Conservation (phyloP, 2,329 filamentous ascomycete genomes). For the Penicillium sp. region DNA sequence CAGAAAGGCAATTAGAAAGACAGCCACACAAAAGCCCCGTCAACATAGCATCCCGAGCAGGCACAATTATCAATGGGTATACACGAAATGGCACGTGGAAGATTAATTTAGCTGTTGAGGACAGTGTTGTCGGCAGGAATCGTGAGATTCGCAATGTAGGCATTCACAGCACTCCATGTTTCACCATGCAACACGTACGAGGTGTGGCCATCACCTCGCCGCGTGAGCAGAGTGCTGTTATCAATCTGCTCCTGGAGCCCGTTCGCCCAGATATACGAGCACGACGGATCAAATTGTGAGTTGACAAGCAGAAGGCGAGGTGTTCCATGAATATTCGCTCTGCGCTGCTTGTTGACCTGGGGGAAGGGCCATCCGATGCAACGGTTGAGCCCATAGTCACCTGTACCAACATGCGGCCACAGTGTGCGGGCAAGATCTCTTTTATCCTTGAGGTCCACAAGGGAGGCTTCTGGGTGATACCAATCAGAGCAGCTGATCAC, state of each 20-base stretch:
- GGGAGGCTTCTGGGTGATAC: constrained; percentile 7
- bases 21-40: no score
- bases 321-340: constrained; percentile 27
- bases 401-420: constrained; percentile 38
- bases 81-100: no score
- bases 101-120: neutral
- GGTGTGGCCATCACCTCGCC: constrained; percentile 30
- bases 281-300: constrained; percentile 44
- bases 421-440: constrained; percentile 31
- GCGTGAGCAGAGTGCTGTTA: constrained; percentile 40
- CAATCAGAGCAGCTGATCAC: neutral
- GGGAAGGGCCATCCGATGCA: constrained; percentile 47
- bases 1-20: no score
- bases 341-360: constrained; percentile 36
- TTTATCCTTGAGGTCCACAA: constrained; percentile 28
- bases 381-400: constrained; percentile 35
- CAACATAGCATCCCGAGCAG: no score
- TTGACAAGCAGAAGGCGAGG: constrained; percentile 40
- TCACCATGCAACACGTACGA: neutral
- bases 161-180: neutral
- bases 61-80: no score
- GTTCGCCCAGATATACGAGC: constrained; percentile 41
- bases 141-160: neutral
- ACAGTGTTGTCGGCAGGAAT: neutral
- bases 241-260: constrained; percentile 36